A percentile compares a stretch with the other conserved stretches of the same genome.
Evolutionary conservation across 1,139 yeast species (phyloP).

Genomic region (Blastobotrys apis): DNA sequence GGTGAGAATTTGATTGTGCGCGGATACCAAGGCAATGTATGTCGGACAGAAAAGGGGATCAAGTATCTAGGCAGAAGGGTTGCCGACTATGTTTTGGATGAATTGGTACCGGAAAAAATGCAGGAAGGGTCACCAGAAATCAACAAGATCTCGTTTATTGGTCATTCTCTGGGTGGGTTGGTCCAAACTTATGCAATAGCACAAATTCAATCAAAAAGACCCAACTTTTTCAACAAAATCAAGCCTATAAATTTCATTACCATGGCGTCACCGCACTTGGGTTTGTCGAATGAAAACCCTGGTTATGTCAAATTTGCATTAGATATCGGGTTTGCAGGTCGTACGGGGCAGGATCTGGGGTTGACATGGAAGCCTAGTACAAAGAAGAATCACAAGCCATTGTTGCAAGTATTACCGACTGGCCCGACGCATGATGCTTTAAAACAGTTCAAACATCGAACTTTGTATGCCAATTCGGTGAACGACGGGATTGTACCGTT

Average conservation of each 20-base stretch:
- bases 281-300: conserved; percentile 84
- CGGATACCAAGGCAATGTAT: conserved; percentile 79
- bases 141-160: conserved; percentile 72
- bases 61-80: conserved; percentile 79
- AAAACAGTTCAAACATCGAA: conserved; percentile 59
- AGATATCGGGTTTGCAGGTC: conserved; percentile 86
- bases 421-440: conserved; percentile 74
- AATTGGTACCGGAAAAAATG: conserved; percentile 41
- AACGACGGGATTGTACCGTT: conserved; percentile 93
- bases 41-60: conserved; percentile 87
- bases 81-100: conserved; percentile 68
- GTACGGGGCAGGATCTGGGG: conserved; percentile 89
- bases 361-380: conserved; percentile 43
- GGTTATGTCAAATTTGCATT: conserved; percentile 78
- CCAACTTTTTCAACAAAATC: conserved; percentile 62
- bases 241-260: conserved; percentile 80
- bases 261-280: conserved; percentile 83
- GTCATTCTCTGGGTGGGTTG: conserved; percentile 90
- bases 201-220: conserved; percentile 64
- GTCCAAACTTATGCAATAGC: conserved; percentile 91
- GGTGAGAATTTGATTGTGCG: conserved; percentile 68
- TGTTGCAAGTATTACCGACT: conserved; percentile 68
- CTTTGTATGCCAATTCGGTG: conserved; percentile 73
- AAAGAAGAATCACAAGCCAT: conserved; percentile 45
- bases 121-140: conserved; percentile 35